Conservation (phyloP, 2,329 filamentous ascomycete species). For the Trichophyton verrucosum region DNA sequence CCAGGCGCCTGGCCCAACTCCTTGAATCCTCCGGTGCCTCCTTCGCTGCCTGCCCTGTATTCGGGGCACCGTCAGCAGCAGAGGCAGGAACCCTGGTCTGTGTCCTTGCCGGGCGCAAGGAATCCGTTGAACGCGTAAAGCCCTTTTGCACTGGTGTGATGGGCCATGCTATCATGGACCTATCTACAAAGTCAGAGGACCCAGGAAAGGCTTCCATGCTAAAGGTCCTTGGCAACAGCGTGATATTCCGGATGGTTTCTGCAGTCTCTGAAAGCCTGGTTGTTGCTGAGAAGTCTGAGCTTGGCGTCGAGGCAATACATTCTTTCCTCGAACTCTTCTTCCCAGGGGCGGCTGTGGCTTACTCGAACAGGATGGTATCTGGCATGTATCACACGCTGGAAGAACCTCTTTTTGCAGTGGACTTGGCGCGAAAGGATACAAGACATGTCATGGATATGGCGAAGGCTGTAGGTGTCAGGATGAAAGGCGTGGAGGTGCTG, state of each 20-base stretch:
- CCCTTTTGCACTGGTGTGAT: slow-evolving; percentile 65
- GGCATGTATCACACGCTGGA: slow-evolving; percentile 67
- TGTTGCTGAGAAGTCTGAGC: slow-evolving; percentile 65
- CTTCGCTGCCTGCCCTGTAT: slow-evolving; percentile 59
- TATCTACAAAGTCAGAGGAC: slow-evolving; percentile 47
- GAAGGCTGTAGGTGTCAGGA: slow-evolving; percentile 45
- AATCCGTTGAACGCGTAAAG: slow-evolving; percentile 49
- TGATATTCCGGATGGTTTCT: slow-evolving; percentile 72
- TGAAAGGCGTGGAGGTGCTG: slow-evolving; percentile 54
- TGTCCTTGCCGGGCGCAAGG: slow-evolving; percentile 55
- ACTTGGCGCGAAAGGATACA: slow-evolving; percentile 72
- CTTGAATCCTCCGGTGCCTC: slow-evolving; percentile 50
- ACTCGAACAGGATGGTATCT: slow-evolving; percentile 58
- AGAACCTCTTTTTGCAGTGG: slow-evolving; percentile 69
- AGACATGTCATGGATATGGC: slow-evolving; percentile 61
- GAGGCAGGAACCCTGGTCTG: slow-evolving; percentile 59
- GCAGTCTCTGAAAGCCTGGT: slow-evolving; percentile 66
- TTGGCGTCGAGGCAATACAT: slow-evolving; percentile 59
- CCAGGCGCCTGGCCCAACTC: slow-evolving; percentile 50
- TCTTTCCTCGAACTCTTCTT: slow-evolving; percentile 61
- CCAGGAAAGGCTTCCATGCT: slow-evolving; percentile 57
- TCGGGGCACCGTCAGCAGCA: slow-evolving; percentile 29
- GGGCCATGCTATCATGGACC: slow-evolving; percentile 56
- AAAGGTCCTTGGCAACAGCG: slow-evolving; percentile 78
- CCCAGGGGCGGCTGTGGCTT: slow-evolving; percentile 61